Base-by-base conservation (phyloP, 805 yeast species). In the Grigorovia transvaalensis region DNA sequence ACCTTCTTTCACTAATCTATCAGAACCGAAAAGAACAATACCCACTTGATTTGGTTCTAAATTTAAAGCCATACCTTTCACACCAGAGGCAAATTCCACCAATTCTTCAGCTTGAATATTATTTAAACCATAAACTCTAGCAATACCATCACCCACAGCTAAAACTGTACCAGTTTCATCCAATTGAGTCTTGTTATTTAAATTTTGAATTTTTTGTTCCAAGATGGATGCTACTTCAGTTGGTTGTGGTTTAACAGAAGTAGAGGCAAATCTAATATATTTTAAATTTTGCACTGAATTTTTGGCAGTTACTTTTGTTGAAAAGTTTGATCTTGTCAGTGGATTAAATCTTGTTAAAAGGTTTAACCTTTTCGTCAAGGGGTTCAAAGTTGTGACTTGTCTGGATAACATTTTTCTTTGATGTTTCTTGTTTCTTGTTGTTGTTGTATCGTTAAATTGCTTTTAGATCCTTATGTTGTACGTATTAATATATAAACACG, bases 1-100 rank as follows among this genome's bases (percentile, higher is more conserved):
- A 79, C 99, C 98, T 81, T 93, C 97, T 80, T 89, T 90, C 75
- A 93, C 98, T 65, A 84, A 82, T 75, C 96, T 84, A 77, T 93
- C 99, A 62, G 98, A 90, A 80, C 99, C 99, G 81, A 93, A 93
- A 77, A 93, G 80, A 78, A 93, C 99, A 72, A 93, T 84, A 88
- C 99, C 99, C 74, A 93, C 99, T 79, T 93, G 98, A 76, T 96
- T 97, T 69, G 98, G 96, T 80, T 93, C 99, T 84, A 93, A 87
- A 84, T 93, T 93, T 73, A 93, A 83, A 71, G 99, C 98, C 99
- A 93, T 93, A 85, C 99, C 99, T 78, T 90, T 88, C 68, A 91
- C 98, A 81, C 99, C 99, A 56, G 99, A 88, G 57, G 96, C 80
- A 80, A 93, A 95, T 80, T 93, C 99, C 70, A 93, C 97, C 75